Conservation (phyloP, 116 monocot genomes). For the Phalaenopsis hybrid region DNA sequence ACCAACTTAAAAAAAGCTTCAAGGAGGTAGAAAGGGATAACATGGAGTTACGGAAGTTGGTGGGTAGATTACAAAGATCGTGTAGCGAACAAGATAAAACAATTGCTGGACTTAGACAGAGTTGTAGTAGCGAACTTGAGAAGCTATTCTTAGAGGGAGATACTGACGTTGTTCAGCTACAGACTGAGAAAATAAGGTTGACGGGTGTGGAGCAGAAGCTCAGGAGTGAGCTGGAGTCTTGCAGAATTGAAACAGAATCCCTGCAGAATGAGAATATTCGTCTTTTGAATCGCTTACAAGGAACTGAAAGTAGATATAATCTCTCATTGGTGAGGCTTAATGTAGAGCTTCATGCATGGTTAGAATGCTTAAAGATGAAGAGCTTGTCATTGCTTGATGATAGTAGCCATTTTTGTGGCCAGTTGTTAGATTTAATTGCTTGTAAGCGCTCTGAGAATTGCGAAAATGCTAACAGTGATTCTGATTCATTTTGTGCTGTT, state of each 20-base stretch:
- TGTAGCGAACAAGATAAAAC: constrained; percentile 77
- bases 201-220: constrained; percentile 67
- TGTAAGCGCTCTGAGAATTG: constrained; percentile 21
- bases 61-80: constrained; percentile 43
- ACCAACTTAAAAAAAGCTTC: constrained; percentile 34
- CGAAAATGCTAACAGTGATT: constrained; percentile 9
- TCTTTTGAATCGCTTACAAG: constrained; percentile 47
- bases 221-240: constrained; percentile 64
- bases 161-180: constrained; percentile 34
- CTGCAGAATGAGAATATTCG: constrained; percentile 43
- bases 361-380: constrained; percentile 51
- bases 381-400: constrained; percentile 49
- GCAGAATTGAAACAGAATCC: constrained; percentile 40
- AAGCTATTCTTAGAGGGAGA: constrained; percentile 22
- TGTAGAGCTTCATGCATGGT: constrained; percentile 38
- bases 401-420: constrained; percentile 30
- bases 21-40: constrained; percentile 54
- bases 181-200: constrained; percentile 62
- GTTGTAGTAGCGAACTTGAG: constrained; percentile 35
- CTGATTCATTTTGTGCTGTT: constrained; percentile 25
- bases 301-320: constrained; percentile 19
- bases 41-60: constrained; percentile 50
- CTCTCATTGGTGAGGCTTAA: constrained; percentile 40
- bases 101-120: constrained; percentile 58
- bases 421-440: constrained; percentile 34